A percentile compares a stretch with the other conserved stretches of the same genome.
Evolutionary conservation across 108 stramenopile genomes (phyloP).

Genomic region (Mediolabrus comicus): DNA sequence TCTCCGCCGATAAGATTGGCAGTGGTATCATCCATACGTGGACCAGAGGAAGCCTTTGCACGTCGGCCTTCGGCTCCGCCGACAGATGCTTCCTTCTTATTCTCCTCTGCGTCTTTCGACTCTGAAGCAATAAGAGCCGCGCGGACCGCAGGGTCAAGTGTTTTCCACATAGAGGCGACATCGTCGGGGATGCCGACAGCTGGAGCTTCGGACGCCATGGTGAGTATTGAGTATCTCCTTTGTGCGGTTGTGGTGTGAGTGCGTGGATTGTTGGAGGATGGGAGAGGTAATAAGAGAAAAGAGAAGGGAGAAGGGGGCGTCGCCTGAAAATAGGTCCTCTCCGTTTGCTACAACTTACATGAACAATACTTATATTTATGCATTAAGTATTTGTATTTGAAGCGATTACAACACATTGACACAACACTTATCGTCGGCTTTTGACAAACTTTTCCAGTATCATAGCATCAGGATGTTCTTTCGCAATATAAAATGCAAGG

Average conservation of each 20-base stretch:
- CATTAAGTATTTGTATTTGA: not conserved
- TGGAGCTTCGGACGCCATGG: slow-evolving; percentile 33
- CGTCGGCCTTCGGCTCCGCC: slow-evolving; percentile 72
- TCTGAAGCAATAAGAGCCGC: slow-evolving; percentile 45
- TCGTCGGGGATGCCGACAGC: slow-evolving; percentile 32
- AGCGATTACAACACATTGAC: no score
- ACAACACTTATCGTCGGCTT: not conserved
- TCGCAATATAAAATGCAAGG: slow-evolving; percentile 68
- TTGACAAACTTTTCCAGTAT: slow-evolving; percentile 41
- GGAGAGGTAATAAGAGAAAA: no score
- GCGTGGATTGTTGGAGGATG: not conserved
- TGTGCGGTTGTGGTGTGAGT: not conserved
- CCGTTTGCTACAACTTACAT: no score
- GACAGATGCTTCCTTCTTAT: not conserved
- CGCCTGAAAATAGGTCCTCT: no score
- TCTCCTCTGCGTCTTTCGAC: slow-evolving; percentile 17
- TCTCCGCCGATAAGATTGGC: slow-evolving; percentile 69
- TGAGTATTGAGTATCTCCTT: not conserved
- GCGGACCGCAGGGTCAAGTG: slow-evolving; percentile 36
- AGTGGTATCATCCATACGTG: slow-evolving; percentile 68
- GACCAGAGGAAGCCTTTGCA: slow-evolving; percentile 75
- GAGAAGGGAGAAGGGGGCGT: no score
- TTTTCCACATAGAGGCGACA: slow-evolving; percentile 24
- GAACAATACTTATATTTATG: no score
- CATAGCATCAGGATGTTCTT: slow-evolving; percentile 69